A percentile compares a stretch with the other conserved stretches of the same genome.
These are phyloP conservation scores for Sporobolus alterniflorus DNA, from an alignment of 202 grass and related monocot species.

Conservation along the genomic window DNA sequence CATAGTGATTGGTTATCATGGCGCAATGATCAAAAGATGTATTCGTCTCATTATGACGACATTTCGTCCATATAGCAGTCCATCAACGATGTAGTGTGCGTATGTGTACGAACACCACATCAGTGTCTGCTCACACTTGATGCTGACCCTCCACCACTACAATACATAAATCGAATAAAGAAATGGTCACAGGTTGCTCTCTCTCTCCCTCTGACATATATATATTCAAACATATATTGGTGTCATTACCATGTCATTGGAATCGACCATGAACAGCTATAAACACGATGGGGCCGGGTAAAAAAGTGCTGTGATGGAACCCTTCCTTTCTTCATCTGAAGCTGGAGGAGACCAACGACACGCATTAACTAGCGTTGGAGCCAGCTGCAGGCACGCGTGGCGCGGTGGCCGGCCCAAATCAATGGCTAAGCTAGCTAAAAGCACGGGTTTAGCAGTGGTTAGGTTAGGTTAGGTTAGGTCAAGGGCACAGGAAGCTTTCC, in stretches of 20 bases:
- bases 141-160: too few relatives aligned
- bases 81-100: too few relatives aligned
- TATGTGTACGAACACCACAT: too few relatives aligned
- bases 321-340: neutral
- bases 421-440: neutral
- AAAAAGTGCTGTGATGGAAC: neutral
- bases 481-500: neutral
- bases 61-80: neutral
- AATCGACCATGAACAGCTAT: too few relatives aligned
- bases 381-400: neutral
- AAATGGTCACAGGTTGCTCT: too few relatives aligned
- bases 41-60: neutral
- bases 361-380: neutral
- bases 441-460: neutral
- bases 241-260: too few relatives aligned
- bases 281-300: neutral
- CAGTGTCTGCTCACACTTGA: neutral
- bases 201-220: too few relatives aligned
- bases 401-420: neutral
- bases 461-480: constrained; percentile 4
- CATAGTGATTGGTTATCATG: neutral
- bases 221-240: too few relatives aligned
- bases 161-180: too few relatives aligned
- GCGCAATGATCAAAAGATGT: neutral
- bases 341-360: neutral